Base-by-base conservation (phyloP, 2,329 filamentous ascomycete genomes). In the Basipetospora sp. region DNA sequence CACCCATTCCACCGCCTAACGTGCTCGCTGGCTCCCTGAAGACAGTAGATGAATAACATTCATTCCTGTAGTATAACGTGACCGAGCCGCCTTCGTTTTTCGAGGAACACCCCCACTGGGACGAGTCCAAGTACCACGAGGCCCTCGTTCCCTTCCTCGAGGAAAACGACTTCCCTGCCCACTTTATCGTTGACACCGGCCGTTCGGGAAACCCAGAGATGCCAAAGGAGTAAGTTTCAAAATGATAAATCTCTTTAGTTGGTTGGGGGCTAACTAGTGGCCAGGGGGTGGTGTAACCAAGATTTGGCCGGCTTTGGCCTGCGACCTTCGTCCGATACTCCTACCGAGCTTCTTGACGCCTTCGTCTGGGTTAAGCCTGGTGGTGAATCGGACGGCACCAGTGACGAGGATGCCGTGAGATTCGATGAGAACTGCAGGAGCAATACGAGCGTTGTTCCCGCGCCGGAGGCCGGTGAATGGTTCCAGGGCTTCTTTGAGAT, bases 281-380 rank as follows among this genome's bases (percentile, higher is more conserved):
- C n/a, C n/a, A n/a, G n/a, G n/a, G n/a, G n/a, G n/a, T n/a, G n/a
- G n/a, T n/a, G n/a, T n/a, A n/a, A n/a, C n/a, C 36, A 20, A 29
- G 3, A 29, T 20, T n/a, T 17, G 34, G 69, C 74, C 41, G 22
- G 74, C 27, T 77, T 77, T 47, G 74, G 74, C 44, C 55, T 60
- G 34, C 64, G 69, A 28, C 71, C 72, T 1, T 69, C 68, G 2
- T 62, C 70, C 5, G 53, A 64, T 45, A 77, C 72, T n/a, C 70
- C 67, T 31, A 59, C 69, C 47, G 50, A 57, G 5, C 62, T 74
- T 15, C 63, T 66, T 37, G 75, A 79, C 53, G 71, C 73, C 26
- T 74, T 78, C 45, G 74, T 78, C 34, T 78, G 74, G 74, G 59
- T 76, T 48, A 79, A 79, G 64, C 74, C 74, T 13, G 73, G 74